A percentile compares a stretch with the other conserved stretches of the same genome.
Evolutionary conservation across 164 flowering plant species (phyloP).

Genomic region (Akebia trifoliata): DNA sequence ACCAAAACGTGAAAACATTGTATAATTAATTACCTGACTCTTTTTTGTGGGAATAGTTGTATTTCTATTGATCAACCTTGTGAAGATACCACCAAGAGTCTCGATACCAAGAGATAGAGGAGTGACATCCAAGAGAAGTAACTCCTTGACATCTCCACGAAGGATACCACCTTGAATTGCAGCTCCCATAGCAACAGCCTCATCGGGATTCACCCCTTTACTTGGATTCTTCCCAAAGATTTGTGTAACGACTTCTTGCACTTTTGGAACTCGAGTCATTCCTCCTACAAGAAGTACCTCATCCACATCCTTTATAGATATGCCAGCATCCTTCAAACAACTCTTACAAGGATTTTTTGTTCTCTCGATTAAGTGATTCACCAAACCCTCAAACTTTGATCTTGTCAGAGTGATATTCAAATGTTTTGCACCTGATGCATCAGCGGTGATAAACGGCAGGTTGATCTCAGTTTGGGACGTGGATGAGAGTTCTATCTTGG

Average conservation of each 20-base stretch:
- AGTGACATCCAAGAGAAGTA: conserved; percentile 66
- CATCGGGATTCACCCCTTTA: conserved; percentile 82
- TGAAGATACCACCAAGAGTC: conserved; percentile 66
- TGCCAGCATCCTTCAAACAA: conserved; percentile 66
- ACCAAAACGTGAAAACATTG: no score
- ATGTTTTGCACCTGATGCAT: conserved; percentile 74
- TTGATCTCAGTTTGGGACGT: conserved; percentile 73
- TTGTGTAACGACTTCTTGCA: conserved; percentile 53
- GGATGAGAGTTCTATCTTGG: conserved; percentile 74
- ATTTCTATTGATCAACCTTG: conserved; percentile 54
- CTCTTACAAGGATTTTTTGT: conserved; percentile 54
- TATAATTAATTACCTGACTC: conserved; percentile 48
- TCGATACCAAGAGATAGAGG: conserved; percentile 75
- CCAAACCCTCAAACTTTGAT: conserved; percentile 61
- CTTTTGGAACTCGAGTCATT: conserved; percentile 73
- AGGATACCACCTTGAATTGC: conserved; percentile 75
- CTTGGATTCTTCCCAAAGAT: conserved; percentile 70
- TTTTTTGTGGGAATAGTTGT: conserved; percentile 41
- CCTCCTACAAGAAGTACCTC: conserved; percentile 83
- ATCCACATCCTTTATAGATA: conserved; percentile 49
- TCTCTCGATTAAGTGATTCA: conserved; percentile 56
- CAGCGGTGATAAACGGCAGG: conserved; percentile 78
- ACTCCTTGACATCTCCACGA: conserved; percentile 74
- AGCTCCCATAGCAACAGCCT: conserved; percentile 78
- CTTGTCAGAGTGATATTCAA: conserved; percentile 67